Percentiles rank a stretch among this genome's conserved stretches.
phyloP scores from a whole-genome alignment of 2,329 filamentous ascomycete species.

The Fusarium phyllophilum region DNA sequence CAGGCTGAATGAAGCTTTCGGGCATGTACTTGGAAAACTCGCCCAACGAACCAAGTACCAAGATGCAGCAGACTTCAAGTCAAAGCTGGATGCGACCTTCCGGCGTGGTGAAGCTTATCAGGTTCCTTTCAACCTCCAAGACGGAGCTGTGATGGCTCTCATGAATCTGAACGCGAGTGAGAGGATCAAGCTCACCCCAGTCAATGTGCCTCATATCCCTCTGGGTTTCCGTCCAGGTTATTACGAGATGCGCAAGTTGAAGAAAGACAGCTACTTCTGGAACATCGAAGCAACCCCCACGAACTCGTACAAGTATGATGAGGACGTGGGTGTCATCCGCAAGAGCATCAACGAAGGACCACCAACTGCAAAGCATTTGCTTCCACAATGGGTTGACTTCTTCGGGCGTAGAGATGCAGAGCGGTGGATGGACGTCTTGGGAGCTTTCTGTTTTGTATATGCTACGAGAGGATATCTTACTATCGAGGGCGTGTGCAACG shows the following conservation, averaged over 20 bases:
- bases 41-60: slow-evolving; percentile 65
- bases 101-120: slow-evolving; percentile 52
- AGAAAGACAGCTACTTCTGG: slow-evolving; percentile 73
- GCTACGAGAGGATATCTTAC: slow-evolving; percentile 70
- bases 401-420: slow-evolving; percentile 66
- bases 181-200: slow-evolving; percentile 62
- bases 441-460: slow-evolving; percentile 69
- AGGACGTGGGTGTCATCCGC: slow-evolving; percentile 57
- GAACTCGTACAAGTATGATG: slow-evolving; percentile 69
- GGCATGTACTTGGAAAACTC: slow-evolving; percentile 65
- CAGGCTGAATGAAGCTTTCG: slow-evolving; percentile 69
- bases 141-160: slow-evolving; percentile 74
- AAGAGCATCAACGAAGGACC: slow-evolving; percentile 52
- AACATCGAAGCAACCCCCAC: slow-evolving; percentile 69
- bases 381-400: slow-evolving; percentile 80
- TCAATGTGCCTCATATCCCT: slow-evolving; percentile 69
- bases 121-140: slow-evolving; percentile 67
- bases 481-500: slow-evolving; percentile 61
- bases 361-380: slow-evolving; percentile 55
- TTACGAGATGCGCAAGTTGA: slow-evolving; percentile 76
- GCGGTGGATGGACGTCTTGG: slow-evolving; percentile 73
- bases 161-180: slow-evolving; percentile 71
- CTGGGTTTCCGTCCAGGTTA: slow-evolving; percentile 77
- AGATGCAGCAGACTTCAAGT: slow-evolving; percentile 70
- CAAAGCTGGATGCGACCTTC: slow-evolving; percentile 67